Evolutionary conservation across 2,329 filamentous ascomycete genomes (phyloP), one percentile per base, ranked within the genome.

Genomic region (Reticulascus tulasneorum): DNA sequence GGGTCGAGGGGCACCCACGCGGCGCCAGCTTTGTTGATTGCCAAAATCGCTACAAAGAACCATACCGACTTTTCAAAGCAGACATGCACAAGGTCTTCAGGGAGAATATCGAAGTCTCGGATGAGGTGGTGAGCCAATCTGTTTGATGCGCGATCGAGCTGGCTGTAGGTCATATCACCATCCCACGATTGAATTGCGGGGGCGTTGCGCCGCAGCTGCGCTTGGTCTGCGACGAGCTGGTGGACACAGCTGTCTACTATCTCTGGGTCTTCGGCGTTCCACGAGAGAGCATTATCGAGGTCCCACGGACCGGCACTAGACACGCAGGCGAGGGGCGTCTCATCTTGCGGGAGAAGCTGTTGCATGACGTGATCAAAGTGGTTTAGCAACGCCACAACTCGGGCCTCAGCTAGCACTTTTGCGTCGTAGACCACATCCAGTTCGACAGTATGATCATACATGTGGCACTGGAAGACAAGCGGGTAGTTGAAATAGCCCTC

Each of bases 401-500:
- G 40, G 12, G 16, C 8, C 23, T 39, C 29, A 8, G 37, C 11
- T 11, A 46, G 22, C 9, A 38, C 27, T 9, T 32, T 22, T 7
- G 40, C 33, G 15, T 47, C 33, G 22, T 44, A 46, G 7, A 35
- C 41, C 13, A 41, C 24, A 12, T 26, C 30, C 7, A 45, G 18
- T 27, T 44, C 40, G 19, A 39, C 44, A 6, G 11, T 22, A 23
- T 33, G 16, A 24, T 11, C 15, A 18, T 33, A 33, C 2, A 33
- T 3, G 21, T 24, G 31, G 6, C 31, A 27, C 24, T 45, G 33
- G 13, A 46, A 20, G 17, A 46, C 44, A 15, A 46, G 41, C 8
- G 41, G 44, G 18, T 46, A 46, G 20, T 44, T 46, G 16, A 46
- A 45, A 27, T 46, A 46, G 10, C 37, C 36, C 12, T 33, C 22